Conservation (phyloP, 2,329 filamentous ascomycete species). For the Biscogniauxia sp. region DNA sequence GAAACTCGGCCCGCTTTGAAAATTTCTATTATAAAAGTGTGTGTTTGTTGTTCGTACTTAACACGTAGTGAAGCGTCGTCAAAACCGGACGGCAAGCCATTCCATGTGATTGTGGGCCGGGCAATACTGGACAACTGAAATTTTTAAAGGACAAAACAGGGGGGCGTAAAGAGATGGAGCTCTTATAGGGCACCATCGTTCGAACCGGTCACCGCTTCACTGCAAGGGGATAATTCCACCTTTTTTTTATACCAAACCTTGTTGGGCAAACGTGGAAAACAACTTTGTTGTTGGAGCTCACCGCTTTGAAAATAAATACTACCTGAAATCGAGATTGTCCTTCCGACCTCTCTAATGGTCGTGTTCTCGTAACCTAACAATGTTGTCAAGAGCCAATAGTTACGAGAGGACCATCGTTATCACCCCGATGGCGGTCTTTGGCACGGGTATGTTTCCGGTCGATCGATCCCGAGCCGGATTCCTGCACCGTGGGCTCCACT, state of each 20-base stretch:
- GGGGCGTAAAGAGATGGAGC: background rate
- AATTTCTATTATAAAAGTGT: background rate
- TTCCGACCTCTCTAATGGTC: background rate
- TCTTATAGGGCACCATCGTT: background rate
- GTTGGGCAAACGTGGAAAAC: background rate
- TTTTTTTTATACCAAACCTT: background rate
- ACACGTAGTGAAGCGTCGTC: background rate
- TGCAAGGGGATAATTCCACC: background rate
- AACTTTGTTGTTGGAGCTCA: background rate
- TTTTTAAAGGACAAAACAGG: background rate
- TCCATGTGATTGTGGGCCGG: background rate
- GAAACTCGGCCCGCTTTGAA: background rate
- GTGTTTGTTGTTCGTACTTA: too few species aligned
- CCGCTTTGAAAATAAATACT: background rate
- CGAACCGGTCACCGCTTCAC: background rate
- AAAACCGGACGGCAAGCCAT: background rate
- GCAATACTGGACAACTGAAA: background rate
- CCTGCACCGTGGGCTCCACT: constrained; percentile 20
- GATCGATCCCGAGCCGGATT: constrained; percentile 18
- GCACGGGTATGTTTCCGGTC: constrained; percentile 9
- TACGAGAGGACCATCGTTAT: background rate
- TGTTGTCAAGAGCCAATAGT: background rate
- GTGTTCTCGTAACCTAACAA: too few species aligned
- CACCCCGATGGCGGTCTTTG: background rate
- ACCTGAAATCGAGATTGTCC: background rate